A percentile compares a stretch with the other conserved stretches of the same genome.
Evolutionary conservation across 306 rosid genomes (phyloP).

Genomic region (Vigna trinervia): DNA sequence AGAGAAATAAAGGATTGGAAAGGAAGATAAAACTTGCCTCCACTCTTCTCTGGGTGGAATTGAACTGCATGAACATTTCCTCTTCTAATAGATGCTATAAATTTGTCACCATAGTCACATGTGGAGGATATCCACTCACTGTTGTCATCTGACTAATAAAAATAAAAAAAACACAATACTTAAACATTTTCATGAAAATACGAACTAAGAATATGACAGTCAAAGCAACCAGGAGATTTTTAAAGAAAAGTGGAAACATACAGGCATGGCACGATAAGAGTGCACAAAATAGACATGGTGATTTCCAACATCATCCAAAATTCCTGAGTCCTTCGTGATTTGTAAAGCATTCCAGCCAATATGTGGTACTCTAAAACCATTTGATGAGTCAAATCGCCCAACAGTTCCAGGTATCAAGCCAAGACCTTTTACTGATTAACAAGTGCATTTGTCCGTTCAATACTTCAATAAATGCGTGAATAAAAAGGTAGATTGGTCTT

Average conservation of each 20-base stretch:
- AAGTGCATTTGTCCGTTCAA: constrained; percentile 42
- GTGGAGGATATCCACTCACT: constrained; percentile 93
- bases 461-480: constrained; percentile 11
- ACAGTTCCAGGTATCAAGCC: constrained; percentile 94
- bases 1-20: background rate
- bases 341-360: constrained; percentile 98
- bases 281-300: constrained; percentile 91
- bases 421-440: constrained; percentile 87
- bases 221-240: constrained; percentile 28
- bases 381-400: constrained; percentile 91
- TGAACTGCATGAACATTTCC: constrained; percentile 98
- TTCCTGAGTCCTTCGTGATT: constrained; percentile 64
- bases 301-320: constrained; percentile 85
- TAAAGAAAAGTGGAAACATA: constrained; percentile 47
- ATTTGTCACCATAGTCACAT: constrained; percentile 85
- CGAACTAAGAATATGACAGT: constrained; percentile 6
- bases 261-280: constrained; percentile 92
- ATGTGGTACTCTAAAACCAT: constrained; percentile 90
- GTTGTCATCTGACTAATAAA: constrained; percentile 80
- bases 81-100: constrained; percentile 86
- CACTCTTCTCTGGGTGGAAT: constrained; percentile 98
- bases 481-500: constrained; percentile 11
- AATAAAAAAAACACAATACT: constrained; percentile 4
- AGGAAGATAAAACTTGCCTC: constrained; percentile 69
- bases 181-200: constrained; percentile 31